Conservation (phyloP, 208 protist species). For the Acanthamoeba healyi region DNA sequence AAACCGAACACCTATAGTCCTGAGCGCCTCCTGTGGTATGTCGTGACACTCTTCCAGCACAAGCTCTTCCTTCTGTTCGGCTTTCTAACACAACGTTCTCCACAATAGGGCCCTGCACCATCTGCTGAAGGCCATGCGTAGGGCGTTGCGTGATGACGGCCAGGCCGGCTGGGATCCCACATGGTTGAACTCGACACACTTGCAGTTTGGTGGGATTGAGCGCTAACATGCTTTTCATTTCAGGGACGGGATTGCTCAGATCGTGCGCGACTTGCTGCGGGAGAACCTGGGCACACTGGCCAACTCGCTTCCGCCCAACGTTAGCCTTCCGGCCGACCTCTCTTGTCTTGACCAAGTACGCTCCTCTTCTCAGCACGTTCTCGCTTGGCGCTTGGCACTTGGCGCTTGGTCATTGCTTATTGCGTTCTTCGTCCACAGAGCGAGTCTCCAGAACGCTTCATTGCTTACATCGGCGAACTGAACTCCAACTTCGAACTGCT, state of each 20-base stretch:
- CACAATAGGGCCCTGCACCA: constrained; percentile 51
- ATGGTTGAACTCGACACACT: neutral
- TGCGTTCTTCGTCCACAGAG: neutral
- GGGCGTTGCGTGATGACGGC: neutral
- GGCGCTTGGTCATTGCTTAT: too few species aligned
- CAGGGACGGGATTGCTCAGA: constrained; percentile 40
- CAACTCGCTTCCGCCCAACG: neutral
- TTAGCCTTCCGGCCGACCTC: neutral
- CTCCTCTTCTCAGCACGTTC: too few species aligned
- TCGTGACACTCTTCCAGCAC: too few species aligned
- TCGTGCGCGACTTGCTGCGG: neutral
- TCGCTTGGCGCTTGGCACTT: too few species aligned
- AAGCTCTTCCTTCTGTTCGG: too few species aligned
- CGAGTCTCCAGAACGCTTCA: neutral
- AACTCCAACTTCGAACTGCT: constrained; percentile 51
- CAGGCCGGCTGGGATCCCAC: constrained; percentile 36
- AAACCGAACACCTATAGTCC: neutral
- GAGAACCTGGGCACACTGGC: neutral
- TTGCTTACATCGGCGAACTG: constrained; percentile 11
- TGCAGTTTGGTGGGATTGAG: neutral
- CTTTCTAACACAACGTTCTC: too few species aligned
- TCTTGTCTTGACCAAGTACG: constrained; percentile 45
- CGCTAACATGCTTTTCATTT: neutral
- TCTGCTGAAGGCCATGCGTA: constrained; percentile 13
- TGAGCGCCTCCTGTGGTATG: constrained; percentile 26